Evolutionary conservation across 495 filamentous ascomycete species (phyloP), one percentile per base, ranked within the genome.

Genomic region (Schizothecium vesticola): DNA sequence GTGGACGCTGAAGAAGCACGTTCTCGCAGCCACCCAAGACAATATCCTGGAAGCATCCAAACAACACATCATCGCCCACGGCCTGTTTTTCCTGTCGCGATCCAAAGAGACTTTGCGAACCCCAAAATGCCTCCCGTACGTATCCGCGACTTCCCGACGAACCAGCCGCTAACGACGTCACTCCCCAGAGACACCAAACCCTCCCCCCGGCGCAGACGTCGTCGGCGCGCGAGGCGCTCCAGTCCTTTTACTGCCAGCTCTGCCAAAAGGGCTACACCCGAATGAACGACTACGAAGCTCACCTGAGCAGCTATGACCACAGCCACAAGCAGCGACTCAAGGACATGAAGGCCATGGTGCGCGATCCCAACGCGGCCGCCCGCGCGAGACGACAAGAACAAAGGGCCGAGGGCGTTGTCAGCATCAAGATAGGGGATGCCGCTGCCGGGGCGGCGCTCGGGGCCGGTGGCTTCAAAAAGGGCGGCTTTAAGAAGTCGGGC

Each of bases 161-260:
- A 64, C 65, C 31, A 70, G 65, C 28, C 70, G 12, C 22, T 59
- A 43, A 62, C 56, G 55, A 13, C 22, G 6, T 29, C 21, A 59
- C 36, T 21, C 28, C 19, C 56, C 75, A 83, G 81, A 73, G 81
- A 66, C 76, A 80, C 73, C 83, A 80, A 77, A 86, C 81, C 64
- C 83, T 83, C 26, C 85, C 80, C 36, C 84, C 82, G 63, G 82
- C 83, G 57, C 79, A 94, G 80, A 97, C 94, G 3, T 89, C 93
- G 69, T 92, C 90, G 43, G 94, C 94, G 1, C 89, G 92, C 43
- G 92, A 93, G 73, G 94, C 94, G 6, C 83, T 90, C n/a, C 91
- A 91, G 71, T 87, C 92, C 28, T 97, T 99, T 81, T 93, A 91
- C 79, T 99, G 90, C 80, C 83, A 89, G 56, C 80, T 91, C 66